Conservation (phyloP, 1,139 yeast genomes). For the Hyphopichia fennica region DNA sequence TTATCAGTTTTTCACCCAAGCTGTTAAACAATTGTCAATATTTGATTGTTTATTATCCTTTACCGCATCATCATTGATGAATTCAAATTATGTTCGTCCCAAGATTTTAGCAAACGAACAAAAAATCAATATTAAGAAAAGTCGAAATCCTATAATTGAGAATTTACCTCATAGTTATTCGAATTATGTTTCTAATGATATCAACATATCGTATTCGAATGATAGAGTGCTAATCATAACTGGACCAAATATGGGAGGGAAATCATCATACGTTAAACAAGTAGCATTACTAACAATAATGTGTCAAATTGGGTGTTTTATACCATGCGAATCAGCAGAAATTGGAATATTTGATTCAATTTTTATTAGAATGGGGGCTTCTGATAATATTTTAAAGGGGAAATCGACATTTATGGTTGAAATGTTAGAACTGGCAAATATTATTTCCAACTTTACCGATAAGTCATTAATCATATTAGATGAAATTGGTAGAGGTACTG, state of each 20-base stretch:
- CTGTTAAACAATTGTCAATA: slow-evolving; percentile 54
- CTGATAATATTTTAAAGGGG: slow-evolving; percentile 65
- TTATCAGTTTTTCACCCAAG: slow-evolving; percentile 49
- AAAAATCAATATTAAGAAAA: slow-evolving; percentile 51
- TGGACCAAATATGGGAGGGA: slow-evolving; percentile 81
- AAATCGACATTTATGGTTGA: slow-evolving; percentile 80
- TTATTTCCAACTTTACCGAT: slow-evolving; percentile 44
- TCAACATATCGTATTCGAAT: slow-evolving; percentile 43
- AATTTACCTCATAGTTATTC: slow-evolving; percentile 33
- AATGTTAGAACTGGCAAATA: slow-evolving; percentile 62
- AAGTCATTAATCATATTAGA: slow-evolving; percentile 70
- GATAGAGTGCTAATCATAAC: slow-evolving; percentile 63
- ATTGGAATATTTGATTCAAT: slow-evolving; percentile 63
- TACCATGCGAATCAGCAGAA: slow-evolving; percentile 42
- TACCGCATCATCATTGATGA: slow-evolving; percentile 55
- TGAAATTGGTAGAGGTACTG: slow-evolving; percentile 87
- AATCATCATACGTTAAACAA: slow-evolving; percentile 67
- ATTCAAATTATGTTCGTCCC: slow-evolving; percentile 57
- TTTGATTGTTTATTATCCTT: slow-evolving; percentile 79
- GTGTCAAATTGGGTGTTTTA: slow-evolving; percentile 52
- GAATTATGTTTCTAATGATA: slow-evolving; percentile 70
- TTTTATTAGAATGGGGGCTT: slow-evolving; percentile 67
- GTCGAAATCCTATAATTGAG: slow-evolving; percentile 83
- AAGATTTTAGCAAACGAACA: slow-evolving; percentile 49
- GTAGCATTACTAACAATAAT: slow-evolving; percentile 57